Evolutionary conservation across 139 green algal genomes (phyloP).

Genomic region (Dunaliella primolecta): DNA sequence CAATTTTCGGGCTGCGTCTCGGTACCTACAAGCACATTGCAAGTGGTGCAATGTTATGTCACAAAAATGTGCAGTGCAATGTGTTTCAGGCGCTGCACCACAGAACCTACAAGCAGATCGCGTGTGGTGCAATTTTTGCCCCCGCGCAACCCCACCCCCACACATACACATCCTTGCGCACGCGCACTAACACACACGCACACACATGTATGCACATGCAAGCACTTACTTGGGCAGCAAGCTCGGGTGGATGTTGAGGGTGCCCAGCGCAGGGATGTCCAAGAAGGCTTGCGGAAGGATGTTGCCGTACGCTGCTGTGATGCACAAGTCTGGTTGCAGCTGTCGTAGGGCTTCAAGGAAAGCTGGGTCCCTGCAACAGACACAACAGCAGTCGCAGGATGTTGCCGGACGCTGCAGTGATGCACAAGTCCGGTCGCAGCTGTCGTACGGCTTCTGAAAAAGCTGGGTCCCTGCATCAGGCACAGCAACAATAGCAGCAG

Average conservation of each 20-base stretch:
- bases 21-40: no score
- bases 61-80: no score
- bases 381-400: slow-evolving; percentile 87
- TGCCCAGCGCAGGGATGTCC: slow-evolving; percentile 78
- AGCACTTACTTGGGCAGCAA: slow-evolving; percentile 76
- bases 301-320: slow-evolving; percentile 97
- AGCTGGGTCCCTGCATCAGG: background rate
- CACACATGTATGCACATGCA: no score
- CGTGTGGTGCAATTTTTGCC: no score
- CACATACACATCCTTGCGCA: no score
- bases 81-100: slow-evolving; percentile 91
- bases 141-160: no score
- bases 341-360: slow-evolving; percentile 71
- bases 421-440: slow-evolving; percentile 82
- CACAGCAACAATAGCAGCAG: no score
- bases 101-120: slow-evolving; percentile 66
- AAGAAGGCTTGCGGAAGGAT: slow-evolving; percentile 90
- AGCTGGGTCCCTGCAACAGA: background rate
- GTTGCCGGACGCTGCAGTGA: slow-evolving; percentile 97
- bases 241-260: slow-evolving; percentile 96
- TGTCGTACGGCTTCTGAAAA: slow-evolving; percentile 71
- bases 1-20: no score
- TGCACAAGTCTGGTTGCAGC: slow-evolving; percentile 84
- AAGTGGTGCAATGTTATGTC: no score
- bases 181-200: no score